Base-by-base conservation (phyloP, 1,284 basidiomycete species). In the Fomitiporia mediterranea region DNA sequence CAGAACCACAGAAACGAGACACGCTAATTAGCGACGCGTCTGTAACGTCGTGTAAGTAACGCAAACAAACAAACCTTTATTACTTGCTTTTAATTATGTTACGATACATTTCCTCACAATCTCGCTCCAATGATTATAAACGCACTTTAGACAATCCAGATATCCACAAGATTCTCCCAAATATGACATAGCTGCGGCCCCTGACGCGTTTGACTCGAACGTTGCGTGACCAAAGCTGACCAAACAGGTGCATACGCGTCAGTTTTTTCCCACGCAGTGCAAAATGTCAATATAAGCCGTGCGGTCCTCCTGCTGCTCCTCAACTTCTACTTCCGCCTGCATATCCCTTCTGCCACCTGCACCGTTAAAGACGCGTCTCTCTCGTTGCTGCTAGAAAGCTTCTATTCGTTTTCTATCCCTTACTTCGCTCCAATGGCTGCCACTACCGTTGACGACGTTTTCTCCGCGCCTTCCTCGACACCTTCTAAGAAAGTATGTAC, bases 401-500 rank as follows among this genome's bases (percentile, higher is more conserved):
- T n/a, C 37, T 30, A 11, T 17, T 40, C 28, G 4, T n/a, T n/a
- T n/a, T 53, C 2, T 21, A 19, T 9, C 28, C 2, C 40, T 27
- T 56, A 23, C 54, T 40, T 23, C 28, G 35, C 43, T 28, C 30
- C 50, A 15, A 60, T 60, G 58, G 43, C 58, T 49, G 32, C 51
- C 51, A 56, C 58, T 38, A 51, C 30, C 44, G 38, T 48, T 37
- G 55, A 56, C 34, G 58, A 55, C 43, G 55, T 60, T 57, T 56
- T 56, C 55, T 49, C 58, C 37, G 58, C 58, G n/a, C 58, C 55
- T 30, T 43, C 55, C 50, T 56, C 58, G n/a, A 60, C 58, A 21
- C 58, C 58, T 34, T 60, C 58, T 17, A 60, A 60, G 58, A 60
- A 60, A 55, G 58, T 60, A 44, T 17, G 57, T 30, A 8, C 4